Base-by-base conservation (phyloP, 306 rosid species). In the Vigna reflexopilosa region DNA sequence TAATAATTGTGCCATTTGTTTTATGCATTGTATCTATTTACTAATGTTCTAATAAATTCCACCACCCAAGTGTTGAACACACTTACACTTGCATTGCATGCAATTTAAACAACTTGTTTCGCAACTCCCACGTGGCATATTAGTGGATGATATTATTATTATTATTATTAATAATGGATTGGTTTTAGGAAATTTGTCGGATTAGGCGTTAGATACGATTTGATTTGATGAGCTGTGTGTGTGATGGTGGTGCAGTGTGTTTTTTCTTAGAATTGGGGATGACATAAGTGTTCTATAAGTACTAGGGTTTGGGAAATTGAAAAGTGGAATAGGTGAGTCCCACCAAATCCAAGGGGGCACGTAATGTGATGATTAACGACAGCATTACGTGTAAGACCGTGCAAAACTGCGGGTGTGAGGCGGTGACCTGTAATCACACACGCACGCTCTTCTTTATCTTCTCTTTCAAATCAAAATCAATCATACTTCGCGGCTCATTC, bases 331-430 rank as follows among this genome's bases (percentile, higher is more conserved):
- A 52, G 34, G 55, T 9, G 80, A 93, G 91, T 38, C 97, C 97
- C 97, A 85, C 91, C 82, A 86, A 90, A 92, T 94, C 98, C 92
- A 86, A 94, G 78, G 82, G 87, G 92, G 81, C 89, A 85, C 87
- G 82, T 84, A 86, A 82, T 82, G 88, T 79, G 82, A 89, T 90
- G 85, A 88, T 90, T 82, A 81, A 59, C 6, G 34, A 51, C 34
- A 38, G 65, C 85, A 79, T 73, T 78, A 67, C 77, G 42, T 82
- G 76, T 71, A 82, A 78, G 81, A 52, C 58, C 50, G 76, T 85
- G 88, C 75, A 59, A 84, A 47, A 48, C 82, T 70, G 80, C 75
- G 85, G 63, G 76, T 71, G 70, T 47, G 81, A 87, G 77, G 87
- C 82, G 58, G 81, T 71, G 86, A 81, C 61, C 65, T 9, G 66